Evolutionary conservation across 2,329 filamentous ascomycete species (phyloP), one percentile per base, ranked within the genome.

Genomic region (Dactylellina cionopaga): DNA sequence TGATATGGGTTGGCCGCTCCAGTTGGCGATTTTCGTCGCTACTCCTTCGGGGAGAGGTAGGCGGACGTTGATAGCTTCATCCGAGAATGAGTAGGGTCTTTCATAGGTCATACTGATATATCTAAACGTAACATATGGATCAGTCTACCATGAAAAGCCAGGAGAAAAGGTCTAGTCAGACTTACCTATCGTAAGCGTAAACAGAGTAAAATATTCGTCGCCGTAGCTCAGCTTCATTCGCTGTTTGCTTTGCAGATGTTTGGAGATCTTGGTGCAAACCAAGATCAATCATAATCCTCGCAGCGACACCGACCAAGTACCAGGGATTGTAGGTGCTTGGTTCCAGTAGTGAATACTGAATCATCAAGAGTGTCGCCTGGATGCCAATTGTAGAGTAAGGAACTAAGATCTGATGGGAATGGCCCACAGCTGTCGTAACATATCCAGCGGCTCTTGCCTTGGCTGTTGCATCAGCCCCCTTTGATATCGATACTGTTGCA

Each of bases 201-300:
- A 95, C 89, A 78, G 91, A 96, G 80, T 96, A 92, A 78, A 96
- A 98, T 1, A 96, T 90, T 76, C 89, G 88, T 55, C 94, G 87
- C 56, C 94, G 87, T 71, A 92, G 84, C 76, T 96, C 91, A 10
- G 96, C 82, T 46, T 88, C 87, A 1, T 86, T 83, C 75, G 88
- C 89, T 65, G 92, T 88, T 9, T 89, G 85, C 25, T 87, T 82
- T 13, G 90, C 85, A 74, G 90, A 88, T 64, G 86, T 84, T 0
- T 91, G 89, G 2, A 92, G 92, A 76, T 98, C 94, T 81, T 97
- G 94, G 80, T 98, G 95, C 66, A 96, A 88, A 5, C 95, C 95
- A 27, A 97, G 82, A 81, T 99, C 95, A 19, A 97, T 86, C 78
- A 94, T 88, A 4, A 92, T 91, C 66, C 94, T 88, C 39, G 91